These are phyloP conservation scores for Yamadazyma phyllophila DNA, from an alignment of 805 yeast genomes.

Conservation along the genomic window DNA sequence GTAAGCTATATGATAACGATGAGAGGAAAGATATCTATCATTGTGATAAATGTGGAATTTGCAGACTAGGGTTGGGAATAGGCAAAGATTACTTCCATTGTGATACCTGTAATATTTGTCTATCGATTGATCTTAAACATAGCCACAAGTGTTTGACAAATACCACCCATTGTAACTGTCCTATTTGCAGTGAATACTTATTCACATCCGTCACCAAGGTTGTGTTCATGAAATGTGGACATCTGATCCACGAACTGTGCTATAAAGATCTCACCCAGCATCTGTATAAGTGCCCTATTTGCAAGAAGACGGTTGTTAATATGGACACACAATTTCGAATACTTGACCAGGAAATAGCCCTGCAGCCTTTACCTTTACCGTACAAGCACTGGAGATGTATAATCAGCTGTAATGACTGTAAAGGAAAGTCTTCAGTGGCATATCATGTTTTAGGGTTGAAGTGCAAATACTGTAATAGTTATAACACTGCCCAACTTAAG, in stretches of 20 bases:
- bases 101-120: conserved; percentile 82
- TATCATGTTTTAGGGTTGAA: conserved; percentile 86
- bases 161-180: conserved; percentile 88
- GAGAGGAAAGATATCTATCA: conserved; percentile 79
- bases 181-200: conserved; percentile 88
- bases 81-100: conserved; percentile 92
- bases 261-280: conserved; percentile 79
- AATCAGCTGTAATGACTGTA: conserved; percentile 82
- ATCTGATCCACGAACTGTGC: conserved; percentile 85
- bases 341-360: conserved; percentile 75
- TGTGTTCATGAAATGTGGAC: conserved; percentile 93
- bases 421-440: conserved; percentile 68
- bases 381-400: conserved; percentile 72
- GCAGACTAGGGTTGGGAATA: conserved; percentile 84
- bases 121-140: conserved; percentile 72
- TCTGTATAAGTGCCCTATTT: conserved; percentile 87
- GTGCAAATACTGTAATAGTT: conserved; percentile 84
- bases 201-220: conserved; percentile 79
- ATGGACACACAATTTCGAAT: conserved; percentile 89
- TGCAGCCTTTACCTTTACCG: conserved; percentile 79
- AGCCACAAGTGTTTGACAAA: conserved; percentile 83
- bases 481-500: conserved; percentile 75
- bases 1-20: conserved; percentile 83
- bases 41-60: conserved; percentile 90
- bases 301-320: conserved; percentile 79